Conservation (phyloP, 805 yeast genomes). For the Candida chauliodis region DNA sequence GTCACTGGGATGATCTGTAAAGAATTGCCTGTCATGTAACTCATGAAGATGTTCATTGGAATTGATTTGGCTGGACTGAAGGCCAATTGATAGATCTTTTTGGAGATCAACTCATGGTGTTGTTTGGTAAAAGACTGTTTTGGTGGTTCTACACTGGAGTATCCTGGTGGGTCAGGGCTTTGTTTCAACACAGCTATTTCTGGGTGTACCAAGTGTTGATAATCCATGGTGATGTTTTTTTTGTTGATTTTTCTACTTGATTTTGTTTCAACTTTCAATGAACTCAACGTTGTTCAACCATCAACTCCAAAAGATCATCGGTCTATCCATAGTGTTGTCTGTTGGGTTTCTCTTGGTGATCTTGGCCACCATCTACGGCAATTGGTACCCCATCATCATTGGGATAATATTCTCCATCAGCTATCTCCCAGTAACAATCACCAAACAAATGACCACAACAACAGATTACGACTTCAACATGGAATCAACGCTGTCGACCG, state of each 20-base stretch:
- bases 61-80: conserved; percentile 73
- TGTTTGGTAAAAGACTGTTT: no score
- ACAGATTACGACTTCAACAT: conserved; percentile 43
- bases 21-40: conserved; percentile 89
- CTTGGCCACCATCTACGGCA: conserved; percentile 79
- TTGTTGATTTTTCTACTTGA: no score
- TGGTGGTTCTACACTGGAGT: no score
- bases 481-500: conserved; percentile 30
- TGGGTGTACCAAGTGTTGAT: conserved; percentile 11
- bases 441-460: conserved; percentile 23
- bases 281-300: conserved; percentile 28
- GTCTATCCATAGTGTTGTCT: conserved; percentile 74
- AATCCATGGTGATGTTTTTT: no score
- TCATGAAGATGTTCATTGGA: conserved; percentile 90
- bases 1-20: conserved; percentile 87
- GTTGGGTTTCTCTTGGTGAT: conserved; percentile 87
- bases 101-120: conserved; percentile 43
- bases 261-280: no score
- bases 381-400: conserved; percentile 86
- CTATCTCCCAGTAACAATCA: conserved; percentile 34
- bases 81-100: conserved; percentile 87
- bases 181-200: conserved; percentile 9
- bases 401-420: conserved; percentile 41
- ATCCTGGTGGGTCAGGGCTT: conserved; percentile 17
- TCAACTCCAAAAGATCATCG: conserved; percentile 76